Evolutionary conservation across 495 filamentous ascomycete genomes (phyloP).

Genomic region (Daldinia loculata): DNA sequence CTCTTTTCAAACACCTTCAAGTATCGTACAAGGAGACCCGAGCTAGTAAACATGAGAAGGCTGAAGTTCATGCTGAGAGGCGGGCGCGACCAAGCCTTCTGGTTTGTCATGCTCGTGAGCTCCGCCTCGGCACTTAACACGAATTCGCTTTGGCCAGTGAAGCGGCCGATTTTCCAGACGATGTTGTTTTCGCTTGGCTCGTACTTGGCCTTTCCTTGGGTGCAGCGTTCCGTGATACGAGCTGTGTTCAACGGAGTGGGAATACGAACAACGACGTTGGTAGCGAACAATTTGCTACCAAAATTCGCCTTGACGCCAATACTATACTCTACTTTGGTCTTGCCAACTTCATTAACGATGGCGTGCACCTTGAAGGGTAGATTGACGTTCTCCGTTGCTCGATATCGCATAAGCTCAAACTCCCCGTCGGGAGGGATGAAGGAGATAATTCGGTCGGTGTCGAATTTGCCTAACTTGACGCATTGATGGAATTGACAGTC

Average conservation of each 20-base stretch:
- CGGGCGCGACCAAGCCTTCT: slow-evolving; percentile 96
- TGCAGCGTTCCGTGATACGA: slow-evolving; percentile 89
- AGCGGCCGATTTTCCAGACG: slow-evolving; percentile 98
- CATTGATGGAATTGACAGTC: slow-evolving; percentile 99
- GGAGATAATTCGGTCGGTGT: slow-evolving; percentile 95
- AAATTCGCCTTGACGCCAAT: slow-evolving; percentile 98
- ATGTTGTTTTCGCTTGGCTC: slow-evolving; percentile 98
- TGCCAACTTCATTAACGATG: slow-evolving; percentile 96
- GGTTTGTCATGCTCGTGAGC: slow-evolving; percentile 95
- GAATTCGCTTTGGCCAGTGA: slow-evolving; percentile 94
- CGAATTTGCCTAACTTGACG: slow-evolving; percentile 96
- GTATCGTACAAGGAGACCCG: slow-evolving; percentile 90
- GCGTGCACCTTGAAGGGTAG: slow-evolving; percentile 98
- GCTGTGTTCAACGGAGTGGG: slow-evolving; percentile 98
- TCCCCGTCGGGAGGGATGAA: slow-evolving; percentile 98
- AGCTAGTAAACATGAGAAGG: slow-evolving; percentile 97
- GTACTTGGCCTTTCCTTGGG: slow-evolving; percentile 97
- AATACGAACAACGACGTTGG: slow-evolving; percentile 94
- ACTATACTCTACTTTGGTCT: slow-evolving; percentile 98
- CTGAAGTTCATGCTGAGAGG: slow-evolving; percentile 92
- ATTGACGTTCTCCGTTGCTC: slow-evolving; percentile 99
- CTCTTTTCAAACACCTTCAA: slow-evolving; percentile 99
- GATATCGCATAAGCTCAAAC: slow-evolving; percentile 99
- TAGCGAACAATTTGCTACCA: slow-evolving; percentile 93
- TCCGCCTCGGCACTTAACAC: slow-evolving; percentile 94